Conservation (phyloP, 495 filamentous ascomycete species). For the Parachaetomium inaequale region DNA sequence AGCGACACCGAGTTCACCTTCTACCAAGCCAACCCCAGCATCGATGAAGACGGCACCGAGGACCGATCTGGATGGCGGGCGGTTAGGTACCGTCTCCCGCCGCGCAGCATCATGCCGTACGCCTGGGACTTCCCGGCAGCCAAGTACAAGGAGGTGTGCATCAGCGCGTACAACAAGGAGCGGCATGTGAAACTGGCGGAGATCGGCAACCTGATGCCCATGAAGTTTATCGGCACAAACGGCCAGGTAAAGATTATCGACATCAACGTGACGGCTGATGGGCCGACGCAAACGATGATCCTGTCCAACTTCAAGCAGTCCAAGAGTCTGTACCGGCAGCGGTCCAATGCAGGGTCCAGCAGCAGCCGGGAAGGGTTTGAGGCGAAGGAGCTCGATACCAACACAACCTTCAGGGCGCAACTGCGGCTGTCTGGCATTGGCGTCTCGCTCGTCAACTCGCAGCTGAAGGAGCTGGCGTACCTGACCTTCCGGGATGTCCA, state of each 20-base stretch:
- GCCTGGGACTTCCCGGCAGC: constrained; percentile 98
- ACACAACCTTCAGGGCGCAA: constrained; percentile 82
- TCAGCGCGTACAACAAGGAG: constrained; percentile 74
- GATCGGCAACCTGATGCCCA: constrained; percentile 89
- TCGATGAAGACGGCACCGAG: constrained; percentile 78
- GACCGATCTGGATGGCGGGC: constrained; percentile 83
- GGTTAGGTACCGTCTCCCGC: constrained; percentile 87
- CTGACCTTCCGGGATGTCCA: constrained; percentile 91
- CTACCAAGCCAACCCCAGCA: constrained; percentile 69
- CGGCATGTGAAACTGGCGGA: constrained; percentile 90
- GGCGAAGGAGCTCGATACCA: constrained; percentile 83
- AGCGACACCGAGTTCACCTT: constrained; percentile 95
- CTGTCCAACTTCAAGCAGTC: constrained; percentile 92
- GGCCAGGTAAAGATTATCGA: constrained; percentile 78
- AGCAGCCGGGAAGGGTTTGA: constrained; percentile 68
- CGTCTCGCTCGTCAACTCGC: constrained; percentile 87
- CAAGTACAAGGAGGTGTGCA: constrained; percentile 88
- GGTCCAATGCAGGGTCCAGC: constrained; percentile 57
- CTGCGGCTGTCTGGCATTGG: constrained; percentile 86
- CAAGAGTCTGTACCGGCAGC: constrained; percentile 92
- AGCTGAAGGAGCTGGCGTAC: constrained; percentile 88
- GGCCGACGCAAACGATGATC: constrained; percentile 89
- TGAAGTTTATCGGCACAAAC: constrained; percentile 65
- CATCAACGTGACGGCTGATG: constrained; percentile 90
- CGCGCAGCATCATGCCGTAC: constrained; percentile 97